Base-by-base conservation (phyloP, 2,329 filamentous ascomycete species). In the Trichothecium sympodiale region DNA sequence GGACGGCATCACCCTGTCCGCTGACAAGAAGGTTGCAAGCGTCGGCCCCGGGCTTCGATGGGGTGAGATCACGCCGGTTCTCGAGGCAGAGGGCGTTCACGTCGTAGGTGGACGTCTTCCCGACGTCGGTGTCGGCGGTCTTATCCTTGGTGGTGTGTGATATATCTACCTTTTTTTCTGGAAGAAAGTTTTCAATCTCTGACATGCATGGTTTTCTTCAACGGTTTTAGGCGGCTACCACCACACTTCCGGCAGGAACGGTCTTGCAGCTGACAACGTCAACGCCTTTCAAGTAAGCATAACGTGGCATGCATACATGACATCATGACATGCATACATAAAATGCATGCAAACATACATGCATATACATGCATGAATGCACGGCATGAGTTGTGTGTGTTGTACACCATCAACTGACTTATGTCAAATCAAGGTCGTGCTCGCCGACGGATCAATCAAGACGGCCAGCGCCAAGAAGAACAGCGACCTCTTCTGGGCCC, bases 1-100 rank as follows among this genome's bases (percentile, higher is more conserved):
- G 10, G 20, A 25, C 20, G 6, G 20, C 10, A 10, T 25, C 10
- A 6, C 20, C 10, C 38, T 38, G 6, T 35, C 27, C 5, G 16
- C 38, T 3, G 26, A 25, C 8, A 23, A 37, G 25, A 36, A 28
- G 1, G 49, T 48, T 4, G 57, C 53, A 4, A 41, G 41, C 10
- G 43, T 65, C 14, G 60, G 59, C 1, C 45, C 55, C 0, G 62
- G 59, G 5, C 51, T 53, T 31, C 46, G 49, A 12, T 65, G 62
- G 62, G 33, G 41, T 5, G 45, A 59, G 13, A 60, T 65, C 1
- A 65, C 64, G 39, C 36, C 42, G 5, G 30, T 33, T 4, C 45
- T 65, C 1, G 55, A 59, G 14, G 31, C 44, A 4, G 33, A 55
- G n/a, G 50, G 48, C 5, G 34, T 61, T 5, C 46, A 54, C 4